Evolutionary conservation across 2,329 filamentous ascomycete genomes (phyloP).

Genomic region (Thelonectria rubi): DNA sequence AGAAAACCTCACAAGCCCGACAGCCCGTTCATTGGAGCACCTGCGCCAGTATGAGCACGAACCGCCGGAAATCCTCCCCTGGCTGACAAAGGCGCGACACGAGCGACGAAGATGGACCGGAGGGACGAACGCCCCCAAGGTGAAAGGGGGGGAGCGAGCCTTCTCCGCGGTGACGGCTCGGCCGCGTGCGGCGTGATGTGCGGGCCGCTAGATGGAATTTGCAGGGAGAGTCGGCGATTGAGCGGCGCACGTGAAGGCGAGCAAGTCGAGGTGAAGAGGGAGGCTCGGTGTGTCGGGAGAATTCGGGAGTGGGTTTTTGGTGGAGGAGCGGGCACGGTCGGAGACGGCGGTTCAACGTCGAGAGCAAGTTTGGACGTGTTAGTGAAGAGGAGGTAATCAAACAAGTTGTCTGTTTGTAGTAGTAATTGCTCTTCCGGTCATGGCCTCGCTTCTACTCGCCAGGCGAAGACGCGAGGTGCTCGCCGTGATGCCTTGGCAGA

Average conservation of each 20-base stretch:
- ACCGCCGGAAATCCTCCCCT: conserved; percentile 2
- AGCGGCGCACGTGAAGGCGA: neutral
- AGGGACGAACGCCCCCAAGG: conserved; percentile 4
- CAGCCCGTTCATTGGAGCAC: neutral
- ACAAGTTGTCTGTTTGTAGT: neutral
- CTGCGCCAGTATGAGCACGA: conserved; percentile 22
- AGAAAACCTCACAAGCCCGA: neutral
- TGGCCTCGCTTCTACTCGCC: neutral
- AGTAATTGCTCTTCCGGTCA: neutral
- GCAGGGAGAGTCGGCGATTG: neutral
- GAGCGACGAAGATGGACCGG: conserved; percentile 40
- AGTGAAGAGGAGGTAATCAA: neutral
- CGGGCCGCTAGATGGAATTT: neutral
- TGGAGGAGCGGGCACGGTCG: conserved; percentile 8
- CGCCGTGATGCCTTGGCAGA: neutral
- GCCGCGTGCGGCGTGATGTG: conserved; percentile 6
- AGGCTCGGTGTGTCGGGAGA: conserved; percentile 34
- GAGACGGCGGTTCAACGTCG: neutral
- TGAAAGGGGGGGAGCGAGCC: conserved; percentile 1
- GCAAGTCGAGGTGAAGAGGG: conserved; percentile 37
- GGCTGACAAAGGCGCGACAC: conserved; percentile 26
- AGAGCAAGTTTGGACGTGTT: neutral
- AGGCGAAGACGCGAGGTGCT: conserved; percentile 10
- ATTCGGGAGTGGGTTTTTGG: conserved; percentile 29
- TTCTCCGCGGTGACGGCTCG: conserved; percentile 9